A percentile compares a stretch with the other conserved stretches of the same genome.
These are phyloP conservation scores for Tetradesmus obliquus DNA, from an alignment of 139 green algal species.

Conservation along the genomic window DNA sequence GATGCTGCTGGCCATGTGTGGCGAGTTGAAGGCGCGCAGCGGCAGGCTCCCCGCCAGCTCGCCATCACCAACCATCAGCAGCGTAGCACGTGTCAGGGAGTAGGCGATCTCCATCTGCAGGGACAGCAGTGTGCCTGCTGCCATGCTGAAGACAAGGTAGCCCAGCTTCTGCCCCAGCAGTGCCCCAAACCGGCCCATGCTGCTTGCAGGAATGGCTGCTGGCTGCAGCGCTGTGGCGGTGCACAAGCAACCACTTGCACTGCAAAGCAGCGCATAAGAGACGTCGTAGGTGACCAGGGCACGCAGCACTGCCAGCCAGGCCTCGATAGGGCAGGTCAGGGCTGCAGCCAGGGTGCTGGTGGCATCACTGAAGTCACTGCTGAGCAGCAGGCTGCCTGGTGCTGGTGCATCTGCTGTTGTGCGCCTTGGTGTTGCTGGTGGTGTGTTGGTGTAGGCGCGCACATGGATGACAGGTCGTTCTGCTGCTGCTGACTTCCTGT, in stretches of 20 bases:
- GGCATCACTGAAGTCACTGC: neutral
- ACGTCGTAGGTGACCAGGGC: neutral
- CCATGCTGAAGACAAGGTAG: conserved; percentile 10
- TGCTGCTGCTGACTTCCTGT: neutral
- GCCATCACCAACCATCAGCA: neutral
- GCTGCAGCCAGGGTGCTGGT: neutral
- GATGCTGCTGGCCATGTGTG: neutral
- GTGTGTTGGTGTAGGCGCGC: neutral
- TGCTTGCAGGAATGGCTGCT: neutral
- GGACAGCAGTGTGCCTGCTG: neutral
- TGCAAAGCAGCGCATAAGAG: neutral
- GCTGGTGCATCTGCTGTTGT: neutral
- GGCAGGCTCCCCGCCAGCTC: neutral
- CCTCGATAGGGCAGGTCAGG: neutral
- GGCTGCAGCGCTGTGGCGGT: neutral
- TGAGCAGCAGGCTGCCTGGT: neutral
- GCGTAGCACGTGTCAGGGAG: neutral
- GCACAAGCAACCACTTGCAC: conserved; percentile 13
- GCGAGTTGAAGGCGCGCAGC: neutral
- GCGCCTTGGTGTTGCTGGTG: neutral
- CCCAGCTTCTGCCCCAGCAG: neutral
- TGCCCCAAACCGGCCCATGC: neutral
- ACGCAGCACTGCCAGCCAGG: neutral
- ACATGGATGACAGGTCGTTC: neutral
- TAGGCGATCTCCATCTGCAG: conserved; percentile 24